Percentiles rank a stretch among this genome's conserved stretches.
Evolutionary conservation across 2,329 filamentous ascomycete species (phyloP).

Genomic region (Penicillium sp.): DNA sequence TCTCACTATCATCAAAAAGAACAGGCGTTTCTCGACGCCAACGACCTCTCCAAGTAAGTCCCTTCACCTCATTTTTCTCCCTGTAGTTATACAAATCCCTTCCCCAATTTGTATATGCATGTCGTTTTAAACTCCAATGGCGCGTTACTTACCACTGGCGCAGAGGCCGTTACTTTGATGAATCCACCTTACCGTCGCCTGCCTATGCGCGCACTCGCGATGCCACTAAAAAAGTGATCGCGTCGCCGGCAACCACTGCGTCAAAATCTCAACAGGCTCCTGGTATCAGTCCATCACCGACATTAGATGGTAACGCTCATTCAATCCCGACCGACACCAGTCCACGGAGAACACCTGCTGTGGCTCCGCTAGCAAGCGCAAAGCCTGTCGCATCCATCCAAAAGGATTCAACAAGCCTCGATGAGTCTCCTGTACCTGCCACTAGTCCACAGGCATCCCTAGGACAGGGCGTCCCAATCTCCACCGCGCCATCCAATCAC

Average conservation of each 20-base stretch:
- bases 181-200: conserved; percentile 52
- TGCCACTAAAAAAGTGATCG: conserved; percentile 28
- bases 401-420: conserved; percentile 5
- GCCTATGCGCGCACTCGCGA: conserved; percentile 26
- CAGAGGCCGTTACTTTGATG: conserved; percentile 60
- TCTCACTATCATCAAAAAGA: conserved; percentile 52
- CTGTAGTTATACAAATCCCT: background rate
- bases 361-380: conserved; percentile 1
- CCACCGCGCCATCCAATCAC: conserved; percentile 49
- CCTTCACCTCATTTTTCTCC: conserved; percentile 12
- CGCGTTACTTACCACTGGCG: conserved; percentile 21
- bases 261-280: conserved; percentile 39
- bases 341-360: conserved; percentile 1
- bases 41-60: conserved; percentile 59
- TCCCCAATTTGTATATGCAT: background rate
- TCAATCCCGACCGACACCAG: conserved; percentile 11
- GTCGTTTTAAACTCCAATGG: background rate
- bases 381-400: conserved; percentile 9
- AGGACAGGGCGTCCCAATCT: conserved; percentile 8
- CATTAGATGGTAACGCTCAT: conserved; percentile 15
- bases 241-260: conserved; percentile 27
- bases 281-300: conserved; percentile 24
- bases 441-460: conserved; percentile 12
- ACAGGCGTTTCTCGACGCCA: conserved; percentile 56
- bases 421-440: conserved; percentile 8